Base-by-base conservation (phyloP, 352 stramenopile genomes). In the Pythium pectinolyticum region DNA sequence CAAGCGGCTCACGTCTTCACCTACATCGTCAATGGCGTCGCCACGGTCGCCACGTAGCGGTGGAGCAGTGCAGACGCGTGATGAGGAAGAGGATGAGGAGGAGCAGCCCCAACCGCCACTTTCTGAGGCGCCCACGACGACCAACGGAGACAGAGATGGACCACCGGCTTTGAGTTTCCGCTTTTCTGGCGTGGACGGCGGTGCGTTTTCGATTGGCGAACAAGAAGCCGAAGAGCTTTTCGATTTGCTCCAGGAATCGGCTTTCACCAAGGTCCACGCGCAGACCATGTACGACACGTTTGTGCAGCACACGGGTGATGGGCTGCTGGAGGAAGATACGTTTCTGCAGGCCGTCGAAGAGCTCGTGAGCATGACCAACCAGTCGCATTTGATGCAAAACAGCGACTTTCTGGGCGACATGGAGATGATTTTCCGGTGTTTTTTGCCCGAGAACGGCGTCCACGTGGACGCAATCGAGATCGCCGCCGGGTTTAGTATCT, bases 261-360 rank as follows among this genome's bases (percentile, higher is more conserved):
- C 82, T 10, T 91, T 94, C 53, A 91, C 86, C 0, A 88, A 86
- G 32, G 61, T 93, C 5, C 68, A 74, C 49, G 76, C 85, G 4
- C 77, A 92, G 25, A 74, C 73, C 7, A 92, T 95, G 74, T 95
- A 94, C 56, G 85, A 93, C 48, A 94, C 84, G 15, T 94, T 95
- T 55, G 75, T 94, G 1, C 84, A 92, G 49, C 86, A 95, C 63
- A 95, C 86, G 12, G 80, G 81, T 10, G 86, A 95, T 40, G 86
- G 86, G 1, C 28, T 92, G 40, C 62, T 95, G 3, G 86, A 95
- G 65, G 84, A 93, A 73, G 81, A 91, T 17, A 93, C 84, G 25
- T 95, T 92, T 52, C 47, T 94, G 8, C 79, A 92, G 62, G 78
- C 82, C 0, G 78, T 95, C 34, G 80, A 94, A 59, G 85, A 94